A percentile compares a stretch with the other conserved stretches of the same genome.
Conservation (phyloP, 306 rosid genomes). For the Quercus variabilis region DNA sequence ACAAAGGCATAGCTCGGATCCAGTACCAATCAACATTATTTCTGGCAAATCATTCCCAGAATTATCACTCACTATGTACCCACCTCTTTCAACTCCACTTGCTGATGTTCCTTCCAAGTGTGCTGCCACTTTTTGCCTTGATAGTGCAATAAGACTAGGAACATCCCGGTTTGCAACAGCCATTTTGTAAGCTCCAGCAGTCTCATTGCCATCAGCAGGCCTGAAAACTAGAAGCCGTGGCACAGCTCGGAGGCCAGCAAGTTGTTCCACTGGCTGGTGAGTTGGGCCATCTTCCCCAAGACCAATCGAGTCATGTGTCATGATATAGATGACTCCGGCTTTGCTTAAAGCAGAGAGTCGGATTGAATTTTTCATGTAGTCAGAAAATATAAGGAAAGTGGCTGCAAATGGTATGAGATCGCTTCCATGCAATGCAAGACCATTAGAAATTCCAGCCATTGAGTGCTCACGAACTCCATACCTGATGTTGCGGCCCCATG, state of each 20-base stretch:
- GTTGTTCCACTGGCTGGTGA: background rate
- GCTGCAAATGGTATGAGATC: background rate
- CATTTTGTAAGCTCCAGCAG: background rate
- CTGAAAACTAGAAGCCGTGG: background rate
- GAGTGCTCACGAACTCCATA: background rate
- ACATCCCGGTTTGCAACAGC: background rate
- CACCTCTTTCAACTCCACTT: constrained; percentile 1
- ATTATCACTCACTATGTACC: background rate
- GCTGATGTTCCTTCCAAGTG: background rate
- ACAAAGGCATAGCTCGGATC: background rate
- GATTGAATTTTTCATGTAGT: background rate
- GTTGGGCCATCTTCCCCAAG: background rate
- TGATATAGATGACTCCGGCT: background rate
- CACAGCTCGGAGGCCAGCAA: background rate
- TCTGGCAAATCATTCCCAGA: background rate
- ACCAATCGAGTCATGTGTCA: background rate
- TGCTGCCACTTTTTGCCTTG: background rate
- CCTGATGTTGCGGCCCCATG: background rate
- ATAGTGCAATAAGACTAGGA: background rate
- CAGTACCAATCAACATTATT: background rate
- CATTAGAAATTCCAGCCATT: background rate
- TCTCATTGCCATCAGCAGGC: background rate
- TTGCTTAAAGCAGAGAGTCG: background rate
- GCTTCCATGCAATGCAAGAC: background rate
- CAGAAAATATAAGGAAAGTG: background rate